Base-by-base conservation (phyloP, 2,329 filamentous ascomycete species). In the Ceratocystis harringtonii region DNA sequence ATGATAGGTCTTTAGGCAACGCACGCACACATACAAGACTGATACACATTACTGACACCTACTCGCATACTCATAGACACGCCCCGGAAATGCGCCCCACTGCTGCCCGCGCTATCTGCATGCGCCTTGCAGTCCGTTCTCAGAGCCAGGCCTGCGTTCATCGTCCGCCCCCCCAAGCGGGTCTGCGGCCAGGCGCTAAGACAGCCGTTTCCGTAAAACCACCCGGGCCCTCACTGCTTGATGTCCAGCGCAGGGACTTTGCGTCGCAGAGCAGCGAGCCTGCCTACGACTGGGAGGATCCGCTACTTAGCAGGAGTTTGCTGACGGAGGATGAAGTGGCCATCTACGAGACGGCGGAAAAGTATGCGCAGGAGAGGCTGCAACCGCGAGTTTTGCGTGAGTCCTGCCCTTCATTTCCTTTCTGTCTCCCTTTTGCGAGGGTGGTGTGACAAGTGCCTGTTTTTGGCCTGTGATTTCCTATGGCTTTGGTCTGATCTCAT, bases 321-420 rank as follows among this genome's bases (percentile, higher is more conserved):
- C 82, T 91, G 71, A 96, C 91, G 0, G 89, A 95, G 69, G 94
- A 99, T 68, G 94, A 99, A 75, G 74, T 90, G 69, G 90, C 92
- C 15, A 92, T 99, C 70, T 81, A 88, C 52, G 90, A 96, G 71
- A 95, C 90, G 5, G 92, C 92, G 43, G 89, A 95, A 75, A 83
- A 89, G 68, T 99, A 97, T 73, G 97, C 92, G 74, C 92, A 97
- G 75, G 92, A 97, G 74, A 84, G 84, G 68, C 80, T 99, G 77
- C 78, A 89, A 52, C 94, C 94, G 62, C 81, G 92, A 69, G 88
- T 99, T 62, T 80, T 96, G 67, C 87, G 92, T 96, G 80, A 70
- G 83, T 75, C 67, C 68, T 8, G 3, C 15, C n/a, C 44, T 48
- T 15, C 12, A 48, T 19, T 48, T 48, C 17, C 8, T 7, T n/a